Conservation (phyloP, 257 asterid genomes). For the Solanum bulbocastanum region DNA sequence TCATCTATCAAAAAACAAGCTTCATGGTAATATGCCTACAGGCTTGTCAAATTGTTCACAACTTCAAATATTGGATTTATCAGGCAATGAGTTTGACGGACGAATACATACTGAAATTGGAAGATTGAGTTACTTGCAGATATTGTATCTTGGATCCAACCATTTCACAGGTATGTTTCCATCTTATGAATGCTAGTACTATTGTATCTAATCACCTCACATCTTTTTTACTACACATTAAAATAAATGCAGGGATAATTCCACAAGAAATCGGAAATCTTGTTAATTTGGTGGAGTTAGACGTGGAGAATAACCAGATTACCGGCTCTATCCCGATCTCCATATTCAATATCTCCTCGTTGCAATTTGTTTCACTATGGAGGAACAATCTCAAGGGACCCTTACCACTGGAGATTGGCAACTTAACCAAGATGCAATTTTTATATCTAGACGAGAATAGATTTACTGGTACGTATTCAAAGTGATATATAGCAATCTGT, state of each 20-base stretch:
- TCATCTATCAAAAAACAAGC: no score
- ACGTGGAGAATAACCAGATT: fast-evolving
- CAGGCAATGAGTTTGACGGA: no score
- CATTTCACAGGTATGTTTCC: no score
- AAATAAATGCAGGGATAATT: not conserved
- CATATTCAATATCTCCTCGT: not conserved
- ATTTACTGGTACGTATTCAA: not conserved
- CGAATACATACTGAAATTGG: no score
- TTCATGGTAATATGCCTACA: not conserved
- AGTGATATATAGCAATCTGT: no score
- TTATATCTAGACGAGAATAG: fast-evolving
- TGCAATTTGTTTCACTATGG: fast-evolving
- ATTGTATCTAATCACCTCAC: no score
- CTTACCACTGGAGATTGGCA: not conserved
- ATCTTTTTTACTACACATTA: no score
- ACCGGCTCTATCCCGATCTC: not conserved
- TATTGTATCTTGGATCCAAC: no score
- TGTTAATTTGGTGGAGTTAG: not conserved
- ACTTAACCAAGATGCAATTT: not conserved
- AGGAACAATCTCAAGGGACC: not conserved
- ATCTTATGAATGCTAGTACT: no score
- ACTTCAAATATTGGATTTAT: no score
- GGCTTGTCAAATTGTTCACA: no score
- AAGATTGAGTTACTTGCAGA: no score
- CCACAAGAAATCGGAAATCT: not conserved